A percentile compares a stretch with the other conserved stretches of the same genome.
Conservation (phyloP, 2,329 filamentous ascomycete genomes). For the Monilinia laxa region DNA sequence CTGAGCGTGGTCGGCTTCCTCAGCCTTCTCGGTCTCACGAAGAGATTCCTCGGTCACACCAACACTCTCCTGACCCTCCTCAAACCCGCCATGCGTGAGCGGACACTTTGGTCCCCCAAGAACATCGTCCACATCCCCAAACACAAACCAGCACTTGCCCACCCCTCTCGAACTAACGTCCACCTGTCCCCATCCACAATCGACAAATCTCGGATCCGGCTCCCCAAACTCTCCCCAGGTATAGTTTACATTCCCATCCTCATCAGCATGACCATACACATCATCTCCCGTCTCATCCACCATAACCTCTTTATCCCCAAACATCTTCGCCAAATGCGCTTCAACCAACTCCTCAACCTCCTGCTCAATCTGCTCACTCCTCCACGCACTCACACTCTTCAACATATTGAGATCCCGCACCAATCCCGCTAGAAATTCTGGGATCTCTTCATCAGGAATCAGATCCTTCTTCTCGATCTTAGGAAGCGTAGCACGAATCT, state of each 20-base stretch:
- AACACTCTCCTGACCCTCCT: not conserved
- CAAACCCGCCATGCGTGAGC: not conserved
- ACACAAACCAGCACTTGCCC: not conserved
- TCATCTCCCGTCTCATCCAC: not conserved
- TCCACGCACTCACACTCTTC: not conserved
- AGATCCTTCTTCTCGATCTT: not conserved
- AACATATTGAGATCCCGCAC: not conserved
- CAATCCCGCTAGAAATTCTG: not conserved
- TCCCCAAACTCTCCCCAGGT: not conserved
- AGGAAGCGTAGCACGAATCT: not conserved
- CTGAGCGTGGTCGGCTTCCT: not conserved
- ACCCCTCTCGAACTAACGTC: not conserved
- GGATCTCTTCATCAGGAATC: not conserved
- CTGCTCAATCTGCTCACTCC: not conserved
- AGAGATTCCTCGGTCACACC: not conserved
- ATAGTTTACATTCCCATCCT: not conserved
- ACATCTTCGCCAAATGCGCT: not conserved
- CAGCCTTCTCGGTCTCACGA: not conserved
- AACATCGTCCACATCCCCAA: not conserved
- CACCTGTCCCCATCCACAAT: conserved; percentile 2
- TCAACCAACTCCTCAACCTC: not conserved
- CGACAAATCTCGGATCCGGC: not conserved
- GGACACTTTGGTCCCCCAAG: not conserved
- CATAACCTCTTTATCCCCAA: too few species aligned
- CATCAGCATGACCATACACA: accelerated